Evolutionary conservation across 768 basidiomycete genomes (phyloP), one percentile per base, ranked within the genome.

Genomic region (Kwoniella newhampshirensis): DNA sequence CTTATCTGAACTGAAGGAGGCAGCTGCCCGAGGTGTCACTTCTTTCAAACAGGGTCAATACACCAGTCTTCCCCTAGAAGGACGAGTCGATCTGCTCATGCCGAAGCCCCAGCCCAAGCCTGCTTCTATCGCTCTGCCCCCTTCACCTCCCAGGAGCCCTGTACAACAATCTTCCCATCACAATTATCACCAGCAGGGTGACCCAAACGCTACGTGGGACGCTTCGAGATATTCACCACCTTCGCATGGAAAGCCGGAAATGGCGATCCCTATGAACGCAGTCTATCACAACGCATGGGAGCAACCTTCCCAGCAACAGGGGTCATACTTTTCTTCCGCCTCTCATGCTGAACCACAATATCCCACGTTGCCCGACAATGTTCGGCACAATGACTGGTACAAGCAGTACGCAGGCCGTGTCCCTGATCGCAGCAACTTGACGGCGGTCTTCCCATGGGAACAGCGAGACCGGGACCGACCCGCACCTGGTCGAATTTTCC

Each of bases 381-480:
- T 87, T n/a, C 81, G 79, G 39, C 82, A 88, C 73, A 87, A 88
- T 7, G 83, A 89, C 69, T 89, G 93, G 77, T 77, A 78, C 62
- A 73, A 73, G 53, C 63, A 71, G 15, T 73, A 64, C n/a, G 63
- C 74, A 2, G 66, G 71, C 47, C 48, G 57, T 8, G 80, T 81
- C 15, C 89, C 91, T 3, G 88, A 92, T 71, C 81, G 79, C 25
- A 77, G 77, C 23, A 88, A 88, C 68, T 83, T 93, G 20, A 86
- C 86, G 59, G 79, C 82, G 30, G 80, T 96, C 30, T 98, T 99
- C 76, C 92, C 94, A n/a, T 99, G 94, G 94, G 94, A 99, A 73
- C 82, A 85, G 57, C 82, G 83, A 2, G 42, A 51, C 0, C 36
- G 59, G 4, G 26, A 27, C 17, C 52, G 69, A 37, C 57, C 51